Evolutionary conservation across 768 basidiomycete genomes (phyloP).

Genomic region (Naganishia vaughanmartiniae): DNA sequence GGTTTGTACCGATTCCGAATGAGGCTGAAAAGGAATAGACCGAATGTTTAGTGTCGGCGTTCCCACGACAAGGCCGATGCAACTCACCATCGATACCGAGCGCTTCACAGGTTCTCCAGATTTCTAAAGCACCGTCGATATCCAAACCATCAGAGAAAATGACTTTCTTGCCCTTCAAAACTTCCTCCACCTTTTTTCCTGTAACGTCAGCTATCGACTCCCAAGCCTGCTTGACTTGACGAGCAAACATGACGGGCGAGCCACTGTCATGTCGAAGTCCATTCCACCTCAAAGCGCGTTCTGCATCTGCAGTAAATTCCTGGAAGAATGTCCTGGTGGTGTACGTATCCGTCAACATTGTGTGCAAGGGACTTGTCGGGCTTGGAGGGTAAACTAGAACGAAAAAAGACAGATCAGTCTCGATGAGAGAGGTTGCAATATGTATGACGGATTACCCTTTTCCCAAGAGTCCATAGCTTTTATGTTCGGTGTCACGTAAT

Average conservation of each 20-base stretch:
- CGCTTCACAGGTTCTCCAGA: conserved; percentile 70
- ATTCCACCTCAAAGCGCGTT: conserved; percentile 68
- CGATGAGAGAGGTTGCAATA: background rate
- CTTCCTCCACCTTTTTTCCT: conserved; percentile 20
- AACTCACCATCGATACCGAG: conserved; percentile 62
- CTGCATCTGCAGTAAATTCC: conserved; percentile 56
- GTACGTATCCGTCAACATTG: conserved; percentile 94
- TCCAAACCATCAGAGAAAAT: conserved; percentile 81
- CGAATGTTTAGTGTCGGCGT: background rate
- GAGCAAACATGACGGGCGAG: conserved; percentile 77
- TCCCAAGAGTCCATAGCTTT: conserved; percentile 84
- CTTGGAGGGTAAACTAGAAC: conserved; percentile 52
- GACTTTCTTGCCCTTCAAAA: conserved; percentile 62
- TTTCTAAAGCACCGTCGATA: conserved; percentile 65
- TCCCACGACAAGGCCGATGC: background rate
- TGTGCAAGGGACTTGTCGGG: conserved; percentile 53
- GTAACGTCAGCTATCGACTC: conserved; percentile 65
- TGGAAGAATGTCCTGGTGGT: conserved; percentile 81
- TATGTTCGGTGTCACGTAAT: conserved; percentile 74
- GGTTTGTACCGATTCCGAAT: conserved; percentile 89
- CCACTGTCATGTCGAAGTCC: conserved; percentile 92
- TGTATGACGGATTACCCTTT: conserved; percentile 55
- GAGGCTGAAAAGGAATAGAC: conserved; percentile 58
- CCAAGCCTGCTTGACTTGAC: conserved; percentile 70
- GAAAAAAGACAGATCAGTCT: background rate